phyloP scores from a whole-genome alignment of 2,329 filamentous ascomycete species.

The Xylariales sp. region DNA sequence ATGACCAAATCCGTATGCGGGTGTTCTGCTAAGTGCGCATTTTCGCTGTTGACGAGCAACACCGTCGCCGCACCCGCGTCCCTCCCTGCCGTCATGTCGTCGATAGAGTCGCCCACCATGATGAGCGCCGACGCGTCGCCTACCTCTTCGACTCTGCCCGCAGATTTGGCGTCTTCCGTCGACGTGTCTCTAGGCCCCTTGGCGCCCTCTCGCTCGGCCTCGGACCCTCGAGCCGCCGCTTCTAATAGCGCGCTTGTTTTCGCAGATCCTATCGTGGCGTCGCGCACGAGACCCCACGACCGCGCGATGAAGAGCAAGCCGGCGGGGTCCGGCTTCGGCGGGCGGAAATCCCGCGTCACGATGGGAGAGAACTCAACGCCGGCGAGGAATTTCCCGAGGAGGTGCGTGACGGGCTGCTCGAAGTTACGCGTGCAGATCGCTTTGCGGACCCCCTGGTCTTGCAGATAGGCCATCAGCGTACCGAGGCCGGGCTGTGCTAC shows the following conservation, averaged over 20 bases:
- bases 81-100: conserved; percentile 91
- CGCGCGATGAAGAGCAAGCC: conserved; percentile 88
- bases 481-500: conserved; percentile 83
- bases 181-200: conserved; percentile 24
- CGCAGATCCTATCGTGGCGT: conserved; percentile 5
- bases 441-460: conserved; percentile 73
- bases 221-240: conserved; percentile 10
- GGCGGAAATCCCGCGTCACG: conserved; percentile 84
- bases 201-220: conserved; percentile 39
- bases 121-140: conserved; percentile 65
- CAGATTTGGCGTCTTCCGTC: neutral
- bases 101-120: conserved; percentile 83
- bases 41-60: conserved; percentile 86
- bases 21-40: conserved; percentile 75
- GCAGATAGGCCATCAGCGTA: conserved; percentile 84
- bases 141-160: conserved; percentile 49
- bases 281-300: conserved; percentile 72
- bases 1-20: conserved; percentile 83
- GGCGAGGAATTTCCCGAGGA: conserved; percentile 79
- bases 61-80: conserved; percentile 89
- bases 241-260: conserved; percentile 34
- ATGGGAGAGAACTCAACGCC: conserved; percentile 77
- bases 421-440: conserved; percentile 97
- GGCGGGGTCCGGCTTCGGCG: conserved; percentile 87
- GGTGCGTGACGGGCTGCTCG: conserved; percentile 78